These are phyloP conservation scores for Micractinium conductrix DNA, from an alignment of 139 green algal species.

Conservation along the genomic window DNA sequence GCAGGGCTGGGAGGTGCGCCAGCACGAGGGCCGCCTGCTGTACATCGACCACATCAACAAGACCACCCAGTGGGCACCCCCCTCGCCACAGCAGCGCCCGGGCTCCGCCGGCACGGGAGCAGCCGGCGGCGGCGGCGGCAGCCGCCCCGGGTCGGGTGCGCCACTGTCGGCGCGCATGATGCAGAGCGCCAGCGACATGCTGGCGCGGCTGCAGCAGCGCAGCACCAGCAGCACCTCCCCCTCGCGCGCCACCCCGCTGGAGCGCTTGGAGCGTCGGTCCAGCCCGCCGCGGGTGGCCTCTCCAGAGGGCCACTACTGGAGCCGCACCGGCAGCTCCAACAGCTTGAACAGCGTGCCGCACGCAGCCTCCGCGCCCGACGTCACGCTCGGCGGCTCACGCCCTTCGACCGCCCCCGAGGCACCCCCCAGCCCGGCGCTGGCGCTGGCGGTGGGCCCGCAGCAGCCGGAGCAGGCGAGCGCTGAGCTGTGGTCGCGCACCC, in stretches of 20 bases:
- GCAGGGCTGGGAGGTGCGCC: constrained; percentile 89
- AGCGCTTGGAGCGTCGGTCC: constrained; percentile 8
- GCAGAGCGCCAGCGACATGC: constrained; percentile 15
- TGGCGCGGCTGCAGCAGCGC: constrained; percentile 21
- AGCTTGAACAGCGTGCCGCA: constrained; percentile 15
- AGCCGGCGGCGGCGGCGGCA: background rate
- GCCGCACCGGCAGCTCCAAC: constrained; percentile 43
- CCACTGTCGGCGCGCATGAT: constrained; percentile 15
- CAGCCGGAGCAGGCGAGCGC: no score
- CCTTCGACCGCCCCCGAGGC: background rate
- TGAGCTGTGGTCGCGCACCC: background rate
- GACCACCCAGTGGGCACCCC: constrained; percentile 81
- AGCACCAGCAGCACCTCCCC: background rate
- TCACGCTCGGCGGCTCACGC: background rate
- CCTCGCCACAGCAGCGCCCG: background rate
- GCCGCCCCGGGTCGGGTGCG: background rate
- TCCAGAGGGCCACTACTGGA: constrained; percentile 44
- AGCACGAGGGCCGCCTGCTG: constrained; percentile 86
- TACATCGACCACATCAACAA: constrained; percentile 96
- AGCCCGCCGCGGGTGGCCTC: constrained; percentile 4
- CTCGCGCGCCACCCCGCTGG: background rate
- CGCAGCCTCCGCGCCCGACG: background rate
- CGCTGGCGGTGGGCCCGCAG: no score
- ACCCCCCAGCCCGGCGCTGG: no score
- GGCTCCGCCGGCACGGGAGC: background rate